Evolutionary conservation across 305 asterid species (phyloP), one percentile per base, ranked within the genome.

Genomic region (Nicotiana rustica): DNA sequence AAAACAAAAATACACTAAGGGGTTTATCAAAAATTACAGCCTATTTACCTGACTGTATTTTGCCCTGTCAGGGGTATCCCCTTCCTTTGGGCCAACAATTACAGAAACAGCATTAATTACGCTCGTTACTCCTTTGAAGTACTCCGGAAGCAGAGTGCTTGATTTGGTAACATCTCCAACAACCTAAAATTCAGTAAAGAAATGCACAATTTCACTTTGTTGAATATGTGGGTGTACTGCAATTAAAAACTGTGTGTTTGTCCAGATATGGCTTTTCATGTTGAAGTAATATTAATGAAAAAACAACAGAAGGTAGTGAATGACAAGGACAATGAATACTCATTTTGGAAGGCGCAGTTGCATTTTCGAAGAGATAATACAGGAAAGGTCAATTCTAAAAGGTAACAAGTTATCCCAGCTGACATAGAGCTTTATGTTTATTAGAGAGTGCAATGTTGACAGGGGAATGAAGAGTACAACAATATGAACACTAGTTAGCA

Each of bases 71-170:
- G 97, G 97, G 81, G 99, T 95, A 89, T 95, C 99, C 69, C 99
- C 99, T 90, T 95, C 99, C 91, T 94, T 95, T 84, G 99, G 99
- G 73, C 99, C 98, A 87, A 94, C 98, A 83, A 96, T 96, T 87
- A 90, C 98, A 55, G 99, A 96, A 86, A 85, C 96, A 52, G 96
- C 94, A 87, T 94, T 96, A 61, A 96, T 89, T 81, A 94, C 97
- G 87, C 60, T 85, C 80, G 87, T 90, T 38, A 96, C 96, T 84
- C 99, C 97, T 90, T 91, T 92, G 81, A 95, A 95, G 79, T 90
- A 86, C 89, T 90, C 96, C 4, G 97, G 98, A 78, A 86, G 17
- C 89, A 95, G 85, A 81, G 97, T 92, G 90, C 93, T 92, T 21
- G 94, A 91, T 87, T 90, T 93, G 56, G 99, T 95, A 76, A 95